Evolutionary conservation across 495 filamentous ascomycete species (phyloP).

Genomic region (Glonium stellatum): DNA sequence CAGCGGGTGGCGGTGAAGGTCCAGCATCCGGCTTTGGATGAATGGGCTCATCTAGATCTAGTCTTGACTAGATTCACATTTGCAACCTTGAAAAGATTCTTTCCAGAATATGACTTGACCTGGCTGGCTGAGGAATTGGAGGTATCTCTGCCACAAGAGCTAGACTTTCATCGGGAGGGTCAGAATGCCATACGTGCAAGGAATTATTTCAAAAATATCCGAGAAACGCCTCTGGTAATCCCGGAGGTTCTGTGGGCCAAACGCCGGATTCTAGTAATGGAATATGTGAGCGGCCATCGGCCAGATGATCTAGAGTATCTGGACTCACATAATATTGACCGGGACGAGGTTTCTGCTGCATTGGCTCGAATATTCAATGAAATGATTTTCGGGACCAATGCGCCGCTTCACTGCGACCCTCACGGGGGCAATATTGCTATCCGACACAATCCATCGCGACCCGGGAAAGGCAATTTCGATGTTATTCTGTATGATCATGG

Average conservation of each 20-base stretch:
- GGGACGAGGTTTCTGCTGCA: conserved; percentile 93
- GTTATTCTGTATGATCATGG: conserved; percentile 98
- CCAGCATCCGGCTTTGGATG: conserved; percentile 82
- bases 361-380: conserved; percentile 94
- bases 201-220: conserved; percentile 67
- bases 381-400: conserved; percentile 93
- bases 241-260: conserved; percentile 87
- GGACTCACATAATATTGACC: conserved; percentile 77
- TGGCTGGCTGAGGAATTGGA: conserved; percentile 96
- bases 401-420: conserved; percentile 93
- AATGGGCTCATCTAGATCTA: conserved; percentile 89
- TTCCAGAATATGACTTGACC: conserved; percentile 93
- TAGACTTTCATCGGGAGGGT: conserved; percentile 84
- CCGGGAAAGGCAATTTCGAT: conserved; percentile 74
- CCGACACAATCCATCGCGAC: conserved; percentile 56
- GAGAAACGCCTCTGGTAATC: conserved; percentile 71
- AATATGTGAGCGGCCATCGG: conserved; percentile 77
- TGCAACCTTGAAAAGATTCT: conserved; percentile 79
- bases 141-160: conserved; percentile 76
- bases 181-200: conserved; percentile 73
- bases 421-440: conserved; percentile 97
- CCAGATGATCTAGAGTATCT: conserved; percentile 85
- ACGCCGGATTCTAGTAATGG: conserved; percentile 90
- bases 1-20: conserved; percentile 96
- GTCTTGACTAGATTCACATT: conserved; percentile 84